Evolutionary conservation across 352 stramenopile genomes (phyloP).

Genomic region (Phytophthora citrophthora): DNA sequence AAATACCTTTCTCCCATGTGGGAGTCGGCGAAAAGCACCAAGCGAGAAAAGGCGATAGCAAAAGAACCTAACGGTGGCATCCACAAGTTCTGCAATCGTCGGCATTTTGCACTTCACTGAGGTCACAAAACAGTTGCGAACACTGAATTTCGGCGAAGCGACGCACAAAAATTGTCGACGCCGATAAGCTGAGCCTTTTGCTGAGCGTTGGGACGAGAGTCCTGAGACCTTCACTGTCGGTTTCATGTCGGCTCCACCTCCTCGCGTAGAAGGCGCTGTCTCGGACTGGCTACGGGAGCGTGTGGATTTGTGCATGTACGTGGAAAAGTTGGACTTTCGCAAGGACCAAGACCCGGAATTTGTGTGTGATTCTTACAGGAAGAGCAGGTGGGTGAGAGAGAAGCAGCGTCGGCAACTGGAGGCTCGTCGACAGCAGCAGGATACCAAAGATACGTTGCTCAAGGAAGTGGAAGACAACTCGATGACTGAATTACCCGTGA

Average conservation of each 20-base stretch:
- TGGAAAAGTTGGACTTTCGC: slow-evolving; percentile 38
- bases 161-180: slow-evolving; percentile 11
- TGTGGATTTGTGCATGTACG: slow-evolving; percentile 55
- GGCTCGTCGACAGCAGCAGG: slow-evolving; percentile 23
- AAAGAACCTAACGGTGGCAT: slow-evolving; percentile 34
- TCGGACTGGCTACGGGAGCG: slow-evolving; percentile 40
- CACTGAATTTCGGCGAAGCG: slow-evolving; percentile 24
- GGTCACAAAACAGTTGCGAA: slow-evolving; percentile 1
- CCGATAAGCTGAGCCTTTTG: slow-evolving; percentile 1
- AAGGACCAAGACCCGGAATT: slow-evolving; percentile 12
- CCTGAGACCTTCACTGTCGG: background rate
- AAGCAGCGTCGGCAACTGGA: slow-evolving; percentile 37
- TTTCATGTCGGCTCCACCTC: slow-evolving; percentile 14
- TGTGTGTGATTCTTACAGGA: slow-evolving; percentile 52
- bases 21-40: slow-evolving; percentile 24
- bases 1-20: slow-evolving; percentile 32
- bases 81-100: background rate
- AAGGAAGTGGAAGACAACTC: background rate
- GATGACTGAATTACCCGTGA: background rate
- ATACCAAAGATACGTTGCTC: background rate
- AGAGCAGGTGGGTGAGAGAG: slow-evolving; percentile 45
- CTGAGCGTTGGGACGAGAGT: slow-evolving; percentile 8
- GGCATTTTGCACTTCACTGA: background rate
- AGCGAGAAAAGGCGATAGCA: slow-evolving; percentile 26
- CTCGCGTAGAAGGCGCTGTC: slow-evolving; percentile 15